A percentile compares a stretch with the other conserved stretches of the same genome.
These are phyloP conservation scores for Xylaria castorea DNA, from an alignment of 495 filamentous ascomycete species.

Conservation along the genomic window DNA sequence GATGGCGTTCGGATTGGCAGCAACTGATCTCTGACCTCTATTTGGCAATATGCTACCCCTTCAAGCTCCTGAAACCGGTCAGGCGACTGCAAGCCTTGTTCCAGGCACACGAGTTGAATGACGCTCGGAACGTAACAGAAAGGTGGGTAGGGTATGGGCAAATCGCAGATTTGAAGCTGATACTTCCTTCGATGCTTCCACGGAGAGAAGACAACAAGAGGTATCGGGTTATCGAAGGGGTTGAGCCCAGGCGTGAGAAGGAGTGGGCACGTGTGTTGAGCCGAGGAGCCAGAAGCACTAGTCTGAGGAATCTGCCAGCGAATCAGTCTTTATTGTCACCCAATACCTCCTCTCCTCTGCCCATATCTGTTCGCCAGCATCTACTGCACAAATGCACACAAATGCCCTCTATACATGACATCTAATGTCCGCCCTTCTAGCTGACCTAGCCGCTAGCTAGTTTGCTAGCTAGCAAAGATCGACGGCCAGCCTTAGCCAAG, in stretches of 20 bases:
- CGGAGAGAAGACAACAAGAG: not conserved
- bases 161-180: conserved; percentile 4
- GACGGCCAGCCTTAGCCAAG: conserved; percentile 24
- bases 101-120: conserved; percentile 5
- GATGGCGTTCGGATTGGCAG: not conserved
- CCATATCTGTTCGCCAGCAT: conserved; percentile 22
- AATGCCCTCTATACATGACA: conserved; percentile 15
- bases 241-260: conserved; percentile 10
- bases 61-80: conserved; percentile 14
- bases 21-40: conserved; percentile 4
- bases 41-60: conserved; percentile 10
- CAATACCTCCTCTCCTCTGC: conserved; percentile 13
- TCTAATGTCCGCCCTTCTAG: not conserved
- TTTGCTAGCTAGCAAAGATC: conserved; percentile 12
- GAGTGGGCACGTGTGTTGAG: conserved; percentile 19
- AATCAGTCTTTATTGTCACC: conserved; percentile 22
- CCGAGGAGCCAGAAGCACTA: conserved; percentile 24
- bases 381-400: not conserved
- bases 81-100: conserved; percentile 14
- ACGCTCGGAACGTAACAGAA: not conserved
- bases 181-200: conserved; percentile 16
- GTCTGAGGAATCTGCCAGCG: conserved; percentile 24
- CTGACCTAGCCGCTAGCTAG: conserved; percentile 22
- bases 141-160: not conserved
- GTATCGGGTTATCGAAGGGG: conserved; percentile 12